Percentiles rank a stretch among this genome's conserved stretches.
These are phyloP conservation scores for Mimosa bimucronata DNA, from an alignment of 306 rosid species.

Conservation along the genomic window DNA sequence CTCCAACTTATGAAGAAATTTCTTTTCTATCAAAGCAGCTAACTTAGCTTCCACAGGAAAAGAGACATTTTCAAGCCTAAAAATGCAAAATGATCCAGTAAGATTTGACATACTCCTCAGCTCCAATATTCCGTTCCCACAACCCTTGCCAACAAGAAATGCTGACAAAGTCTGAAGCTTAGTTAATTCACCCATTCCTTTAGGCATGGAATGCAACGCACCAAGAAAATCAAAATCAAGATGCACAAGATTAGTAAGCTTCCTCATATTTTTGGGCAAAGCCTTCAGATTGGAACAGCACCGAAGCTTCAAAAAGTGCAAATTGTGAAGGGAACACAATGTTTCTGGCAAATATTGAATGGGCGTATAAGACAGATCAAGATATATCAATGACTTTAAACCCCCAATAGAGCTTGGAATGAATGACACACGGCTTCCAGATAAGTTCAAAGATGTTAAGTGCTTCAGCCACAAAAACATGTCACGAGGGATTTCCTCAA, in stretches of 20 bases:
- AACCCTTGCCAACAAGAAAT: slow-evolving; percentile 31
- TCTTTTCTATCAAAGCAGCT: slow-evolving; percentile 27
- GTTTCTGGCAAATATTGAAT: slow-evolving; percentile 31
- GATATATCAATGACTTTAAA: neutral
- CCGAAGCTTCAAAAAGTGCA: slow-evolving; percentile 27
- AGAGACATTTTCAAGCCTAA: slow-evolving; percentile 26
- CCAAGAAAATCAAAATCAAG: slow-evolving; percentile 29
- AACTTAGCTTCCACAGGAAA: slow-evolving; percentile 20
- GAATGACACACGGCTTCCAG: slow-evolving; percentile 6
- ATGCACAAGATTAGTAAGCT: slow-evolving; percentile 34
- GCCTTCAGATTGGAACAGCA: slow-evolving; percentile 7
- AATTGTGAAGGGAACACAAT: neutral
- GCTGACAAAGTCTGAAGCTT: slow-evolving; percentile 33
- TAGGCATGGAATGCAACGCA: slow-evolving; percentile 23
- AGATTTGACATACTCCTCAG: slow-evolving; percentile 17
- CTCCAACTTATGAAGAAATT: neutral
- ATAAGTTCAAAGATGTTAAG: slow-evolving; percentile 22
- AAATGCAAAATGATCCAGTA: slow-evolving; percentile 30
- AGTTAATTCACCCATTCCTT: slow-evolving; percentile 24
- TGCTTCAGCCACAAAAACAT: slow-evolving; percentile 24
- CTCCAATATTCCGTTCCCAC: slow-evolving; percentile 26
- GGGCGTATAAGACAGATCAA: slow-evolving; percentile 29
- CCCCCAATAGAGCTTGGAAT: slow-evolving; percentile 38
- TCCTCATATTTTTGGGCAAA: slow-evolving; percentile 30
- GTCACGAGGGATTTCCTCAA: slow-evolving; percentile 19